Evolutionary conservation across 257 asterid genomes (phyloP), one percentile per base, ranked within the genome.

Genomic region (Solanum neorickii): DNA sequence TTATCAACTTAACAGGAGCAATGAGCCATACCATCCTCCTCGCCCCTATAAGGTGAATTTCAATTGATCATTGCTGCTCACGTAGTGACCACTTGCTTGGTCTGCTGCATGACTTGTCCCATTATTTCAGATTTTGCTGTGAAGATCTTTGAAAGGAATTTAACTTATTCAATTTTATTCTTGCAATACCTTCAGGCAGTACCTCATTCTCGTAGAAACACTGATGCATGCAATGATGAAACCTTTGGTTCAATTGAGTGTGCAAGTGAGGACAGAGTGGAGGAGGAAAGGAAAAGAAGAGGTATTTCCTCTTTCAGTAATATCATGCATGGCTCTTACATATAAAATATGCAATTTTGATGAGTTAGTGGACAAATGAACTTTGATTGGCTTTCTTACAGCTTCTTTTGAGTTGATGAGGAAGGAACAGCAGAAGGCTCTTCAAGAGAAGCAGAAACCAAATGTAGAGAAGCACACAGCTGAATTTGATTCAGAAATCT

Each of bases 1-100:
- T 35, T 76, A 91, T 91, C 98, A 93, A 68, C 96, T 92, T 87
- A 94, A 88, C 88, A 93, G 88, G 91, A 95, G 94, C 94, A 94
- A 66, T 88, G 99, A 94, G 87, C 96, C 97, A 41, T 96, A 96
- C 90, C 99, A 97, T 68, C 99, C 99, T 90, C 99, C 99, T 91
- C 96, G 98, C 25, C 99, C 99, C 82, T 97, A 94, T 88, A 97
- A 97, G 99, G 99, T 96, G 69, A 84, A 88, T 33, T 86, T 72
- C 84, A 29, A 35, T 46, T 84, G 33, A 56, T 83, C 47, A 31
- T 66, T 84, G 13, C 56, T 75, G 4, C 39, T n/a, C 73, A 47
- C 47, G 25, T 15, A 47, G 77, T 47, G 83, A 27, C 37, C 42
- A 35, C 56, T 49, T 73, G 46, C 73, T 73, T 86, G 41, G 41